Evolutionary conservation across 2,329 filamentous ascomycete species (phyloP).

Genomic region (Pseudogymnoascus sp.): DNA sequence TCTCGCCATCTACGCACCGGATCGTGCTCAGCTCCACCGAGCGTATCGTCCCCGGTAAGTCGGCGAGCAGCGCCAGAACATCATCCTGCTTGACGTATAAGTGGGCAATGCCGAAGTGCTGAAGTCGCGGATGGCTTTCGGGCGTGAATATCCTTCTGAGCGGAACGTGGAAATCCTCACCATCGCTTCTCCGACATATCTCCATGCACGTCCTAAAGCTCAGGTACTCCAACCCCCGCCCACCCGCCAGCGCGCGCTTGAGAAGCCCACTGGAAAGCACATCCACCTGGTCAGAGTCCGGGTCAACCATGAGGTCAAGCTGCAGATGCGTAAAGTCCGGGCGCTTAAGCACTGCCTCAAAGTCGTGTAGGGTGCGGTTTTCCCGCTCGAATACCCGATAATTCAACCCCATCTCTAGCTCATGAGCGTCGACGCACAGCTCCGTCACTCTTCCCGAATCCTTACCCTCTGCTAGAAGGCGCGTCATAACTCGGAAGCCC

Average conservation of each 20-base stretch:
- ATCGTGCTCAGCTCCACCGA: conserved; percentile 31
- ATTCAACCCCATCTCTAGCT: conserved; percentile 27
- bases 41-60: conserved; percentile 24
- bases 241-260: conserved; percentile 15
- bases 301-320: conserved; percentile 20
- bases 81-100: conserved; percentile 24
- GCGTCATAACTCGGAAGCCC: conserved; percentile 26
- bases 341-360: conserved; percentile 19
- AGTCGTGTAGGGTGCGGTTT: conserved; percentile 21
- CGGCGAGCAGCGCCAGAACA: conserved; percentile 24
- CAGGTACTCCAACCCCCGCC: conserved; percentile 20
- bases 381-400: conserved; percentile 25
- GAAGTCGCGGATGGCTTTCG: conserved; percentile 23
- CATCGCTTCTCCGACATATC: neutral
- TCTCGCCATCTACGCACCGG: conserved; percentile 17
- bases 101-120: conserved; percentile 27
- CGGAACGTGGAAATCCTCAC: conserved; percentile 10
- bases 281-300: neutral
- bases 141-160: conserved; percentile 27
- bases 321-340: conserved; percentile 26
- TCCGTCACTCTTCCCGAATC: conserved; percentile 26
- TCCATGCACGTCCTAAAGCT: conserved; percentile 17
- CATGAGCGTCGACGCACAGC: conserved; percentile 28
- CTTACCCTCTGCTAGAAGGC: conserved; percentile 20
- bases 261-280: conserved; percentile 17